Percentiles rank a stretch among this genome's conserved stretches.
phyloP scores from a whole-genome alignment of 2,329 filamentous ascomycete species.

The Cladosporium halotolerans region DNA sequence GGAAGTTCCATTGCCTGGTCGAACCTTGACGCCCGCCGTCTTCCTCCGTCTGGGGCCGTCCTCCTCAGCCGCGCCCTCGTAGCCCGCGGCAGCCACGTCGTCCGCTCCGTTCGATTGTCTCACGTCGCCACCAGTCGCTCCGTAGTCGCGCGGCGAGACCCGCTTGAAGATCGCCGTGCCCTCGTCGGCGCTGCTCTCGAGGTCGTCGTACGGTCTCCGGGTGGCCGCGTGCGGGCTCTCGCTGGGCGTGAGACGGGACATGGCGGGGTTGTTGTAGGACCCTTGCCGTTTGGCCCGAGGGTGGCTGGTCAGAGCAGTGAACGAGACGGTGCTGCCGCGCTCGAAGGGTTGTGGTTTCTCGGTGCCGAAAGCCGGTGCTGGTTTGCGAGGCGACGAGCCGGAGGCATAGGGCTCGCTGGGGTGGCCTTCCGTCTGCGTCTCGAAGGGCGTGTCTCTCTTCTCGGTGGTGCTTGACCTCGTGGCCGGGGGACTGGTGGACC shows the following conservation, averaged over 20 bases:
- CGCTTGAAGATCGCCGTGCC: slow-evolving; percentile 36
- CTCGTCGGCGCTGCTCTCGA: slow-evolving; percentile 35
- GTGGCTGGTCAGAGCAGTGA: slow-evolving; percentile 14
- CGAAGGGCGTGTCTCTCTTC: slow-evolving; percentile 4
- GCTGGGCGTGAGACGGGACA: slow-evolving; percentile 13
- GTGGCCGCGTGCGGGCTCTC: slow-evolving; percentile 11
- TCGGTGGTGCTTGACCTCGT: not conserved
- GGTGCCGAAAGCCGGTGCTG: not conserved
- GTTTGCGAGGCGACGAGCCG: slow-evolving; percentile 10
- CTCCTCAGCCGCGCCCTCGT: slow-evolving; percentile 18
- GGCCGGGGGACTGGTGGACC: not conserved
- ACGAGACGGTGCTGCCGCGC: slow-evolving; percentile 18
- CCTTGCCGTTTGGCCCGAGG: slow-evolving; percentile 13
- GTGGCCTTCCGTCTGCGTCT: slow-evolving; percentile 13
- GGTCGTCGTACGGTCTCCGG: slow-evolving; percentile 14
- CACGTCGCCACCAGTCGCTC: not conserved
- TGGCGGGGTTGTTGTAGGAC: slow-evolving; percentile 13
- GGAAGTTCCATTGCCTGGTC: slow-evolving; percentile 10
- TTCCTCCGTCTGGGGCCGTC: slow-evolving; percentile 13
- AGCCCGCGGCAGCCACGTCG: slow-evolving; percentile 17
- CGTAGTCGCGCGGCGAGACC: not conserved
- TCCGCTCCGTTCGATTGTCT: not conserved
- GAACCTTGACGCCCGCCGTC: slow-evolving; percentile 14
- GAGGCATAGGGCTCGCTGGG: slow-evolving; percentile 17
- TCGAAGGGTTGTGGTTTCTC: not conserved